phyloP scores from a whole-genome alignment of 805 yeast species.

The Candida easanensis region DNA sequence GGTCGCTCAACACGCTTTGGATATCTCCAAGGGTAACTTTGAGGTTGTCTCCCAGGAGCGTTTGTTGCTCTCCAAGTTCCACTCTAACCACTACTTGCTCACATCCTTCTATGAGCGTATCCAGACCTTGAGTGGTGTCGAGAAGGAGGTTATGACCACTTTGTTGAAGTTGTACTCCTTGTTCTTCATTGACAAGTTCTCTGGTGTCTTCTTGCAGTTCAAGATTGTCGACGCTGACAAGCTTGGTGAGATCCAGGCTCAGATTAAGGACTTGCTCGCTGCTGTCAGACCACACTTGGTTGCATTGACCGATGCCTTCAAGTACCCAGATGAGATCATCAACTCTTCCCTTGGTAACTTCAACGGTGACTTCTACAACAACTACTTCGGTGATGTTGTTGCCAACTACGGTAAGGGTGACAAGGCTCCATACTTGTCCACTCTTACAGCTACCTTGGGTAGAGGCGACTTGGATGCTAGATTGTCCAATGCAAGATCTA shows the following conservation, averaged over 20 bases:
- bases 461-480: constrained; percentile 38
- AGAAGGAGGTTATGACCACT: constrained; percentile 47
- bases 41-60: constrained; percentile 38
- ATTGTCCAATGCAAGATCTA: constrained; percentile 31
- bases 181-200: constrained; percentile 64
- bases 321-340: constrained; percentile 74
- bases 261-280: constrained; percentile 45
- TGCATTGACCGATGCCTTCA: constrained; percentile 81
- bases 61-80: constrained; percentile 37
- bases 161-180: constrained; percentile 64
- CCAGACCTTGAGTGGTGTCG: constrained; percentile 24
- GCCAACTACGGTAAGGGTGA: constrained; percentile 43
- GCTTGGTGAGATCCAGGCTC: constrained; percentile 40
- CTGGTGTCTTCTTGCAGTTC: constrained; percentile 68
- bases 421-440: constrained; percentile 51
- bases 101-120: constrained; percentile 31
- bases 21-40: constrained; percentile 31
- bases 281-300: constrained; percentile 65
- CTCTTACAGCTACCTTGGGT: constrained; percentile 36
- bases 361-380: constrained; percentile 81
- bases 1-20: constrained; percentile 29
- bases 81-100: constrained; percentile 37
- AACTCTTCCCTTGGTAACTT: constrained; percentile 79
- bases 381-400: constrained; percentile 64
- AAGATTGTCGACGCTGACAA: constrained; percentile 51